These are phyloP conservation scores for Annulohypoxylon truncatum DNA, from an alignment of 2,329 filamentous ascomycete genomes.

Conservation along the genomic window DNA sequence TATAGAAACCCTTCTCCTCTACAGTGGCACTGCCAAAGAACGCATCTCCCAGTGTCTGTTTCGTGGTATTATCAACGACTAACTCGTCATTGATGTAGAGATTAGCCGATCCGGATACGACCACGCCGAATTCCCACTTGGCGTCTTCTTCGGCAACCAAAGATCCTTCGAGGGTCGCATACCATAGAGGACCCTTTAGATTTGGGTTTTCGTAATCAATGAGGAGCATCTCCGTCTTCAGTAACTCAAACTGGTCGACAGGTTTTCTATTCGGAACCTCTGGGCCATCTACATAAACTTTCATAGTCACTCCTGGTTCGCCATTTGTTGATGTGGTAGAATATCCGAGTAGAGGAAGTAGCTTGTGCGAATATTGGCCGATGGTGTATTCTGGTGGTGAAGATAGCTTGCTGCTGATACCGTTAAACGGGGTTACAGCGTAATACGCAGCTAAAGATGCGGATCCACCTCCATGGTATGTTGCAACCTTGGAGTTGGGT, in stretches of 20 bases:
- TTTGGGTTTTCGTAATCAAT: constrained; percentile 65
- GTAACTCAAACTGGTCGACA: constrained; percentile 62
- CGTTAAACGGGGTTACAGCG: constrained; percentile 77
- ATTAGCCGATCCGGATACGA: constrained; percentile 74
- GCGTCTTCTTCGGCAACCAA: constrained; percentile 70
- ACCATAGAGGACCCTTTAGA: constrained; percentile 65
- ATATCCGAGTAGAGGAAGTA: constrained; percentile 68
- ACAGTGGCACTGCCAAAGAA: constrained; percentile 74
- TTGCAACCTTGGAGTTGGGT: constrained; percentile 67
- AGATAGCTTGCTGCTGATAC: constrained; percentile 68
- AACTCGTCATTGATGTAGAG: constrained; percentile 71
- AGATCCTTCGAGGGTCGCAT: constrained; percentile 70
- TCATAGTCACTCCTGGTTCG: constrained; percentile 69
- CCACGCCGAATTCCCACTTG: constrained; percentile 73
- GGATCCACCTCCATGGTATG: constrained; percentile 73
- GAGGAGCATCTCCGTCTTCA: constrained; percentile 62
- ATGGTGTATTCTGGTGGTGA: constrained; percentile 63
- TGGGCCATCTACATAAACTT: constrained; percentile 70
- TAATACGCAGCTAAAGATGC: constrained; percentile 71
- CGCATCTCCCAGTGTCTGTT: constrained; percentile 70
- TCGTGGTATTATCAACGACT: constrained; percentile 73
- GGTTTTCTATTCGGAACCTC: constrained; percentile 58
- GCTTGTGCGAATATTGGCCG: constrained; percentile 73
- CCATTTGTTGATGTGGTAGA: constrained; percentile 64
- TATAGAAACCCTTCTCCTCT: constrained; percentile 70